Base-by-base conservation (phyloP, 2,329 filamentous ascomycete genomes). In the Aspergillus thermomutatus region DNA sequence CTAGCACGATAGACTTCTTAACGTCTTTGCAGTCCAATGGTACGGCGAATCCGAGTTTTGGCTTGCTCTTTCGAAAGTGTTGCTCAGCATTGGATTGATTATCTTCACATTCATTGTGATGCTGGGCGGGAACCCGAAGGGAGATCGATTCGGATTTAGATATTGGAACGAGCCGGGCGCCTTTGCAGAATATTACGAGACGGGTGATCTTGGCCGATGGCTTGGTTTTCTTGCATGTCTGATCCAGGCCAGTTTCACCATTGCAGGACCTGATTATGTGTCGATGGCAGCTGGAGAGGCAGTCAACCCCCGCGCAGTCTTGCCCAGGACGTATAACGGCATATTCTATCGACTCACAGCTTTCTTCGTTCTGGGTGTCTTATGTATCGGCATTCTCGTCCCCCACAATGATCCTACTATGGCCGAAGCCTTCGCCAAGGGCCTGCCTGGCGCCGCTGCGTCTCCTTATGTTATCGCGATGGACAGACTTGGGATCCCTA, bases 41-140 rank as follows among this genome's bases (percentile, higher is more conserved):
- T 92, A 90, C 57, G 89, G 89, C 47, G 88, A 91, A 73, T 83
- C 86, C 0, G 90, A 94, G 69, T 94, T 95, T 67, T 83, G 83
- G 76, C 84, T 87, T 21, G 86, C 90, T 2, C 70, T 90, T 2
- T 87, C 87, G 54, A 91, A 92, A 70, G 82, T 91, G 2, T 64
- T 92, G 2, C 80, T 92, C 51, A 89, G 90, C 58, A 73, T 91
- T 37, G 88, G 84, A 1, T 79, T 93, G 51, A 82, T 92, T 63
- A 65, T 85, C 60, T 92, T 90, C 75, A 93, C 91, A 2, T 91
- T 96, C 67, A 81, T 95, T 61, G 85, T 86, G 61, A 93, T 94
- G 87, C 76, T 94, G 1, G 91, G 91, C 7, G 91, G 89, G 2
- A 94, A 93, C 63, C 91, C 91, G 0, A 70, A 85, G 0, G 79